Evolutionary conservation across 805 yeast species (phyloP).

Genomic region (Sungouiella blattae): DNA sequence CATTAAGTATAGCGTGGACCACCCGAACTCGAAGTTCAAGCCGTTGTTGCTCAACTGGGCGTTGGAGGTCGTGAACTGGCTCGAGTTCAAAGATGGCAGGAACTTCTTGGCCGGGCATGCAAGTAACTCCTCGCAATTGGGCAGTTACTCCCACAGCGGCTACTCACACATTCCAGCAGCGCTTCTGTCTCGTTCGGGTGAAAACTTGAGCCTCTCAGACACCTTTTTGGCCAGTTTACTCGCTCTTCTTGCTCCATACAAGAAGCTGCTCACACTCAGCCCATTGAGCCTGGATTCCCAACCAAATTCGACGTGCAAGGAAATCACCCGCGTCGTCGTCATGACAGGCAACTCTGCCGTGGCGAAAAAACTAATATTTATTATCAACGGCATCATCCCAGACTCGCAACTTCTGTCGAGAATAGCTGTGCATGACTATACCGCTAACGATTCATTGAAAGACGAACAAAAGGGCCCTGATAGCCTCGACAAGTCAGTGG

Average conservation of each 20-base stretch:
- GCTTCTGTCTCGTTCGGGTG: not conserved
- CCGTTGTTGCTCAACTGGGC: conserved; percentile 49
- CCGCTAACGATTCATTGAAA: too few species aligned
- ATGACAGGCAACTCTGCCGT: conserved; percentile 60
- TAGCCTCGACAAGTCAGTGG: too few species aligned
- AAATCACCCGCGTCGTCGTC: conserved; percentile 48
- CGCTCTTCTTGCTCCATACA: conserved; percentile 41
- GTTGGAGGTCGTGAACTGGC: conserved; percentile 49
- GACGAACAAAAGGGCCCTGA: too few species aligned
- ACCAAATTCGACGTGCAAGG: conserved; percentile 18
- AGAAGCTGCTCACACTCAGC: conserved; percentile 30
- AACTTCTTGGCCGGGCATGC: conserved; percentile 8
- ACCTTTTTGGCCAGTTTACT: conserved; percentile 48
- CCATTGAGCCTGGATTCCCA: conserved; percentile 24
- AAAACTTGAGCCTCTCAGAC: conserved; percentile 11
- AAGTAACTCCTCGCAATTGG: not conserved
- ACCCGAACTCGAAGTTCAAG: conserved; percentile 22
- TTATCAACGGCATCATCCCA: conserved; percentile 47
- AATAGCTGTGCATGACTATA: too few species aligned
- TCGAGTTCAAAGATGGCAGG: conserved; percentile 50
- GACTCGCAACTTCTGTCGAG: not conserved
- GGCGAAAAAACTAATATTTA: conserved; percentile 55
- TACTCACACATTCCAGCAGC: conserved; percentile 6
- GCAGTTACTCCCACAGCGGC: conserved; percentile 10
- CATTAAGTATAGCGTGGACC: conserved; percentile 19